Conservation (phyloP, 2,329 filamentous ascomycete genomes). For the Alternaria sp. region DNA sequence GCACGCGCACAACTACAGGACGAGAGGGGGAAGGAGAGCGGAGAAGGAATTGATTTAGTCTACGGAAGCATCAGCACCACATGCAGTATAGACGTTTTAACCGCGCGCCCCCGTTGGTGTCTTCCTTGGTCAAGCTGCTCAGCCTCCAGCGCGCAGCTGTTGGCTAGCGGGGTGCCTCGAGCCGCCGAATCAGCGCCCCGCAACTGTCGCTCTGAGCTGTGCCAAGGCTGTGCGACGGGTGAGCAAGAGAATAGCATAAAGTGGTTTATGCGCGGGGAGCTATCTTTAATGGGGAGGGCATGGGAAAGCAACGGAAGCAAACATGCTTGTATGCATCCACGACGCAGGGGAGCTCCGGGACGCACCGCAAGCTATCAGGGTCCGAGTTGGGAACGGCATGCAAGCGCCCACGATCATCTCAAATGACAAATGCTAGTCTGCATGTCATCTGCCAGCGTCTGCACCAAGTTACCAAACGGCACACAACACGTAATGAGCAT, state of each 20-base stretch:
- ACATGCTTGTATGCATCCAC: background rate
- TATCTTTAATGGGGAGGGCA: background rate
- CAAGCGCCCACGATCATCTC: conserved; percentile 25
- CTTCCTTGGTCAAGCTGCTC: conserved; percentile 38
- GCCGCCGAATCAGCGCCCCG: conserved; percentile 38
- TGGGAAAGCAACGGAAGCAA: background rate
- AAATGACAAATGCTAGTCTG: background rate
- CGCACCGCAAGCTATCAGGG: conserved; percentile 13
- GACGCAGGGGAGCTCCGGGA: conserved; percentile 4
- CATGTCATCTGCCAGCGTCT: conserved; percentile 20
- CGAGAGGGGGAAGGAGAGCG: background rate
- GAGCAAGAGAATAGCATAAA: conserved; percentile 9
- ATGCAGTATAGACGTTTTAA: conserved; percentile 26
- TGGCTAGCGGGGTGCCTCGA: conserved; percentile 42
- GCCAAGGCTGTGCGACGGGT: conserved; percentile 25
- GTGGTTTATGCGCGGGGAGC: conserved; percentile 1
- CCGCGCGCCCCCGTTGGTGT: conserved; percentile 25
- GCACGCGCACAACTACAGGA: background rate
- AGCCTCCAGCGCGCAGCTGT: conserved; percentile 43
- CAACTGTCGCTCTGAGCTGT: conserved; percentile 11
- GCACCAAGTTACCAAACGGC: background rate
- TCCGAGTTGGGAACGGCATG: conserved; percentile 20
- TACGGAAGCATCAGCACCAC: conserved; percentile 31
- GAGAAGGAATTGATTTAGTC: conserved; percentile 14
- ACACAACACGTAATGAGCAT: background rate